Base-by-base conservation (phyloP, 257 asterid species). In the Linaria vulgaris region DNA sequence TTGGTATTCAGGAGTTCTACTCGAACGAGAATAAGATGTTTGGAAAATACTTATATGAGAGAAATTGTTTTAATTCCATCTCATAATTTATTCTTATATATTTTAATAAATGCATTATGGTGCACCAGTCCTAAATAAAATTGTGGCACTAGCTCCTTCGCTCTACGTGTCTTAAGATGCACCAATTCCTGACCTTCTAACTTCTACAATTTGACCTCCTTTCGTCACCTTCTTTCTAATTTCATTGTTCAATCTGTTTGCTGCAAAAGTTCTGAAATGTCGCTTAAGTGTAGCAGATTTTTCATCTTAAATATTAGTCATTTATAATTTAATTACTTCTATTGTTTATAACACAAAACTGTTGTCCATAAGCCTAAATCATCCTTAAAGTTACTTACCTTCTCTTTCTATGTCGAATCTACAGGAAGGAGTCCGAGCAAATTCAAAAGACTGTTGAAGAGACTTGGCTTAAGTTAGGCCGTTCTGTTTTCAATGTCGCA, bases 401-500 rank as follows among this genome's bases (percentile, higher is more conserved):
- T 44, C 49, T 44, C 49, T 44, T 44, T 44, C 6, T 14, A 44
- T 44, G 17, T 44, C 17, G 15, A 44, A 44, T 34, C 49, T 44
- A 12, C 49, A 44, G 49, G 49, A 2, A 44, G 6, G 49, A 44
- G 49, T 2, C 8, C 49, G 17, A 44, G 17, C 49, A 13, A 13
- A 13, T 44, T 44, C 49, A 44, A 44, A 8, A 44, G 15, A 44
- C 17, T 44, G 49, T 44, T 44, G 49, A 44, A 44, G 15, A n/a
- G 49, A 44, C 49, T 12, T 44, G 49, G 49, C 13, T 44, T 44
- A 44, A 44, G 49, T 44, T 44, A 44, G 15, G 49, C 49, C 49
- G 17, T 19, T 3, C 1, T 1, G 49, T 44, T 19, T 44, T 44
- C 17, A 44, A 14, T 44, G 49, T 44, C 7, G 49, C 49, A 17